Evolutionary conservation across 2,329 filamentous ascomycete species (phyloP), one percentile per base, ranked within the genome.

Genomic region (Aspergillus aculeatus): DNA sequence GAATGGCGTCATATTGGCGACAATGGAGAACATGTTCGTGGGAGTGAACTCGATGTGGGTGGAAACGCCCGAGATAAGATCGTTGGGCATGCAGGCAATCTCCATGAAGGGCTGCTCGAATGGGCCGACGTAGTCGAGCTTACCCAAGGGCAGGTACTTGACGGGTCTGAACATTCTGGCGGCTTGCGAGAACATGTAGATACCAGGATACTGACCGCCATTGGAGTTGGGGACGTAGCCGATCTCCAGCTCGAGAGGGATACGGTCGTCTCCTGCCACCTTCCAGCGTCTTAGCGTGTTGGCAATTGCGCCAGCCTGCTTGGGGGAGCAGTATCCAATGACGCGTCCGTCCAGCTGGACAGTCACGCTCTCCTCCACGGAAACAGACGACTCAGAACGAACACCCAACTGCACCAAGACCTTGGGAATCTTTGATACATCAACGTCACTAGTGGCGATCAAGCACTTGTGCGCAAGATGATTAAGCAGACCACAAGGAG

Each of bases 71-170:
- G 92, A 90, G 29, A 90, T 84, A 62, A 98, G 86, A 74, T 99
- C 95, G 35, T 88, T 84, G 53, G 93, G 89, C n/a, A 91, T 88
- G 68, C 92, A 93, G 23, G 95, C 93, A 73, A 99, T 96, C 52
- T 92, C 92, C 94, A 99, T 97, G 81, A 95, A 98, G 0, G 94
- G 93, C 78, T 99, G 95, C 77, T 99, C 95, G 66, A 96, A 91
- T 0, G 95, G 90, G 10, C 95, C 95, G 35, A 99, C 90, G 64
- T 86, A 92, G 77, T 99, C 95, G 68, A 90, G 83, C 73, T 90
- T 91, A 61, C 91, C 90, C 4, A 96, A 82, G 4, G 93, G 89
- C 29, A 99, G 83, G 72, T 98, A 96, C 76, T 94, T 96, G 69
- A 96, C 91, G 1, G 94, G 93, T 61, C 95, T 85, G 60, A 94